phyloP scores from a whole-genome alignment of 1,284 basidiomycete genomes.

The Vanrija sp. region DNA sequence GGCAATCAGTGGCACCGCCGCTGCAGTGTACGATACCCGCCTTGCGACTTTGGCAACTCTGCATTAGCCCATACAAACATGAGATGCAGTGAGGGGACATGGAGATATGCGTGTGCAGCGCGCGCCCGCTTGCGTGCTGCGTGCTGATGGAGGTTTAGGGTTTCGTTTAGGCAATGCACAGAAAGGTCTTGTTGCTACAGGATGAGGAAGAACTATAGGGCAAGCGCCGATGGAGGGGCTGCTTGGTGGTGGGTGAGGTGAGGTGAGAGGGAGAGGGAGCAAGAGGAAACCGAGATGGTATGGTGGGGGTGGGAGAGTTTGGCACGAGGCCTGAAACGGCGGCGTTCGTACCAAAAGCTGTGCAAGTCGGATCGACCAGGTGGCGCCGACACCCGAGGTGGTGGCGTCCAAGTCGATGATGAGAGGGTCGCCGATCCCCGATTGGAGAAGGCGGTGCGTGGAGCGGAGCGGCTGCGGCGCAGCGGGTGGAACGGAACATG shows the following conservation, averaged over 20 bases:
- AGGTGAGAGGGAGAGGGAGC: not conserved
- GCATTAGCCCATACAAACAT: not conserved
- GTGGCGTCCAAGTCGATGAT: too few relatives aligned
- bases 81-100: not conserved
- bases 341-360: not conserved
- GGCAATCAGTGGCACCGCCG: not conserved
- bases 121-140: too few relatives aligned
- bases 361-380: not conserved
- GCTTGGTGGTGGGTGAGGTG: not conserved
- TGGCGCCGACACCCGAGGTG: too few relatives aligned
- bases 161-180: too few relatives aligned
- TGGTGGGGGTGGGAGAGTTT: too few relatives aligned
- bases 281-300: not conserved
- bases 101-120: not conserved
- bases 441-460: too few relatives aligned
- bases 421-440: too few relatives aligned
- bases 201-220: not conserved
- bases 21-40: not conserved
- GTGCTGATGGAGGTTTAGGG: too few relatives aligned
- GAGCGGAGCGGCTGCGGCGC: too few relatives aligned
- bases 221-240: not conserved
- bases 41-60: not conserved
- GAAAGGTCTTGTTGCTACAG: not conserved
- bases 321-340: conserved; percentile 2
- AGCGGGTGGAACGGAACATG: too few relatives aligned